Conservation (phyloP, 75 land plant species). For the Adiantum capillusveneris region DNA sequence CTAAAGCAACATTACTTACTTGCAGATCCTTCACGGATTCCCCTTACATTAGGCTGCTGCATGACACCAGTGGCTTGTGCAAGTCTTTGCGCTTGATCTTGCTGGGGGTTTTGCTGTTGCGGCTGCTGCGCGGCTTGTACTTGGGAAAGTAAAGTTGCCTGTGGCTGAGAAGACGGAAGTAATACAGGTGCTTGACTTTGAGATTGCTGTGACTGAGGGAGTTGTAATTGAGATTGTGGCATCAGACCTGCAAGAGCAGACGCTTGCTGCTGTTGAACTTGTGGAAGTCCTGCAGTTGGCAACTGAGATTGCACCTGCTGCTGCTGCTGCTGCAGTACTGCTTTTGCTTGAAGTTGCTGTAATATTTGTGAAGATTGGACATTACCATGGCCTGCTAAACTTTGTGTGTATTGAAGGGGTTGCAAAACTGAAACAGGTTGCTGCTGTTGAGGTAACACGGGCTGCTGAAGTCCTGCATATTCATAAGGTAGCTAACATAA, state of each 20-base stretch:
- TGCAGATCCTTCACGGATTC: slow-evolving; percentile 7
- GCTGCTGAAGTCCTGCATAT: background rate
- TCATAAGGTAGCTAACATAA: too few relatives aligned
- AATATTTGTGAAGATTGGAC: background rate
- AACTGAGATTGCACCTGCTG: slow-evolving; percentile 1
- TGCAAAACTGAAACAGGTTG: background rate
- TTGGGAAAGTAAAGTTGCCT: background rate
- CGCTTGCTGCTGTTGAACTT: slow-evolving; percentile 16
- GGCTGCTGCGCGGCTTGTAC: slow-evolving; percentile 9
- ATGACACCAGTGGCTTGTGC: background rate
- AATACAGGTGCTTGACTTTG: background rate
- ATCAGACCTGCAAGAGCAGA: background rate
- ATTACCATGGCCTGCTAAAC: slow-evolving; percentile 1
- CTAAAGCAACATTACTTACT: too few relatives aligned
- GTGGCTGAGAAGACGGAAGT: background rate
- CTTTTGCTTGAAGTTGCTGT: slow-evolving; percentile 26
- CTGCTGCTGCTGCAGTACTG: slow-evolving; percentile 16
- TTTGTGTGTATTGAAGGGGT: background rate
- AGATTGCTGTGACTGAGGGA: slow-evolving; percentile 10
- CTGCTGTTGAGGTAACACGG: slow-evolving; percentile 6
- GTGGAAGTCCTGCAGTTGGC: slow-evolving; percentile 9
- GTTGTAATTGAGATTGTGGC: slow-evolving; percentile 6
- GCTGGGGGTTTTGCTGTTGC: background rate
- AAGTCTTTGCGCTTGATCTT: background rate
- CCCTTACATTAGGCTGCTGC: slow-evolving; percentile 15